A percentile compares a stretch with the other conserved stretches of the same genome.
These are phyloP conservation scores for Inonotus obliquus DNA, from an alignment of 1,284 basidiomycete species.

Conservation along the genomic window DNA sequence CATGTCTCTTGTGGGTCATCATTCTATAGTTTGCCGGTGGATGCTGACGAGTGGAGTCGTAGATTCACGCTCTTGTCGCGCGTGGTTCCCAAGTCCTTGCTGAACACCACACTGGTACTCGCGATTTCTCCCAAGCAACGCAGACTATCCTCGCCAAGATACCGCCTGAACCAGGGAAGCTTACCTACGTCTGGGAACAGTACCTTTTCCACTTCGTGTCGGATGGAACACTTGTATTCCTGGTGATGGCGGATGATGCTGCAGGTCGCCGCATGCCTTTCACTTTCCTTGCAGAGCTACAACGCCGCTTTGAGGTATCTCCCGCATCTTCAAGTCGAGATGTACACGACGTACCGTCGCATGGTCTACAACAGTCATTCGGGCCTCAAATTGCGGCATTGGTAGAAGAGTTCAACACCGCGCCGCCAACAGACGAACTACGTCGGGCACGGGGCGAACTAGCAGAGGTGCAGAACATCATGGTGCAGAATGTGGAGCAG, in stretches of 20 bases:
- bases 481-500: conserved; percentile 96
- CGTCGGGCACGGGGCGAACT: conserved; percentile 87
- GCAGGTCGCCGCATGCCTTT: conserved; percentile 92
- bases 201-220: conserved; percentile 96
- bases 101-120: conserved; percentile 74
- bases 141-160: conserved; percentile 94
- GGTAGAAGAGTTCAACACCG: conserved; percentile 83
- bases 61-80: conserved; percentile 89
- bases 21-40: neutral
- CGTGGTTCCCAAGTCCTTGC: conserved; percentile 75
- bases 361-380: conserved; percentile 69
- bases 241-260: conserved; percentile 92
- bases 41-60: neutral
- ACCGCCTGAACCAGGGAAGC: conserved; percentile 88
- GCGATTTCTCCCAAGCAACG: conserved; percentile 88
- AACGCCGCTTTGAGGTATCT: conserved; percentile 71
- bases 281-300: conserved; percentile 85
- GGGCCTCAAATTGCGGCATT: conserved; percentile 62
- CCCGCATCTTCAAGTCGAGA: conserved; percentile 41
- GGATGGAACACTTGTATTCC: conserved; percentile 80
- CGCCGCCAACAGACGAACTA: conserved; percentile 90
- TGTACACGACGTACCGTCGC: conserved; percentile 40
- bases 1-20: conserved; percentile 37
- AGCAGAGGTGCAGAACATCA: conserved; percentile 93
- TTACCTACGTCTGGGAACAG: conserved; percentile 95